phyloP scores from a whole-genome alignment of 495 filamentous ascomycete species.

The Cercophora samala region DNA sequence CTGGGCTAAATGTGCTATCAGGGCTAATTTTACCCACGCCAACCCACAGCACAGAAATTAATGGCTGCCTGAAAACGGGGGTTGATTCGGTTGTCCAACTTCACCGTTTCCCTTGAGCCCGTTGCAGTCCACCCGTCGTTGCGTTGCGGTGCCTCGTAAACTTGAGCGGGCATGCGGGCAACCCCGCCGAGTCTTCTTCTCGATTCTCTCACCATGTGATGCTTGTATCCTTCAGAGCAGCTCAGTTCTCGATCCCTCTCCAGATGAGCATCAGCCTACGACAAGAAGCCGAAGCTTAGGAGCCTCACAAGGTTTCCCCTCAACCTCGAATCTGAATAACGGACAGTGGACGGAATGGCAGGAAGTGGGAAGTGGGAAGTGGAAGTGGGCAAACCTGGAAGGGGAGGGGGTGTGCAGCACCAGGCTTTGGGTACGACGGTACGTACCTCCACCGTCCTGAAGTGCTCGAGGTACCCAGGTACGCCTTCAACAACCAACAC shows the following conservation, averaged over 20 bases:
- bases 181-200: background rate
- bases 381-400: too few species aligned
- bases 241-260: background rate
- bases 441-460: background rate
- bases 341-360: background rate
- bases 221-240: too few species aligned
- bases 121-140: too few species aligned
- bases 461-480: background rate
- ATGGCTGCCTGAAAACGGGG: conserved; percentile 11
- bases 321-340: background rate
- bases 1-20: conserved; percentile 9
- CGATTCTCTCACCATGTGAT: too few species aligned
- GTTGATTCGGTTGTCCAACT: background rate
- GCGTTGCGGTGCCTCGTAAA: background rate
- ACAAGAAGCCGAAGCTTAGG: background rate
- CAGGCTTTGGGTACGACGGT: background rate
- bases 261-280: background rate
- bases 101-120: background rate
- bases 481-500: background rate
- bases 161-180: background rate
- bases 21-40: conserved; percentile 15
- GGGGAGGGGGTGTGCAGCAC: background rate
- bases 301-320: background rate
- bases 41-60: background rate
- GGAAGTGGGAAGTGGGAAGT: too few species aligned